Evolutionary conservation across 2,329 filamentous ascomycete species (phyloP).

Genomic region (Diaporthe ilicicola): DNA sequence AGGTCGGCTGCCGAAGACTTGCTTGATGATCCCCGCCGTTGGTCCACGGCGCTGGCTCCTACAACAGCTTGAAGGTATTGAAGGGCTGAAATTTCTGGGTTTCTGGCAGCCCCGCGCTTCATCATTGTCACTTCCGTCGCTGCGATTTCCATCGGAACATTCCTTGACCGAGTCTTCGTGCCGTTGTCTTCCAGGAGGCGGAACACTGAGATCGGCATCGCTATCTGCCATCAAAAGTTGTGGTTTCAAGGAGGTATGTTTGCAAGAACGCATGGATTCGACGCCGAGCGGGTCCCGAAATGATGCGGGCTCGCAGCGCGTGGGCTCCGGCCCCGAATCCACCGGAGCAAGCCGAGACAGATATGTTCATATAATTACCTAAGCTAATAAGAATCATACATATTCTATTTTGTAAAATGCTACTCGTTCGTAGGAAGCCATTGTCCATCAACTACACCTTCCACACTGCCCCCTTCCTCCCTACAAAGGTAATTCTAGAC

Average conservation of each 20-base stretch:
- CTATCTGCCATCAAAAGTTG: neutral
- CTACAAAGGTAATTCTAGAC: neutral
- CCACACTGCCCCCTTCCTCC: neutral
- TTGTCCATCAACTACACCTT: neutral
- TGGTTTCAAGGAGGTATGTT: slow-evolving; percentile 1
- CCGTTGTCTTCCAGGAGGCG: neutral
- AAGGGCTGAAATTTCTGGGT: no score
- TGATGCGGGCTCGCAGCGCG: neutral
- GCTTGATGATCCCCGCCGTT: neutral
- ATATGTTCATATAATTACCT: neutral
- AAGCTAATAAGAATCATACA: neutral
- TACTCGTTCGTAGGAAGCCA: neutral
- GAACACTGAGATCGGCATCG: neutral
- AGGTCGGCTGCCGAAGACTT: neutral
- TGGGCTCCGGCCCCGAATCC: neutral
- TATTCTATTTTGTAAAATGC: neutral
- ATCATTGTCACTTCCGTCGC: neutral
- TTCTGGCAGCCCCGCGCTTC: neutral
- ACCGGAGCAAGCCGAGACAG: neutral
- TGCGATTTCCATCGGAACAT: neutral
- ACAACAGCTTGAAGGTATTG: no score
- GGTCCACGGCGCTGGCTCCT: no score
- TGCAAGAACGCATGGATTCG: neutral
- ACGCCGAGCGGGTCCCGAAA: neutral
- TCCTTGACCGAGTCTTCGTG: neutral